Evolutionary conservation across 805 yeast species (phyloP).

Genomic region (Candida sphagnicola): DNA sequence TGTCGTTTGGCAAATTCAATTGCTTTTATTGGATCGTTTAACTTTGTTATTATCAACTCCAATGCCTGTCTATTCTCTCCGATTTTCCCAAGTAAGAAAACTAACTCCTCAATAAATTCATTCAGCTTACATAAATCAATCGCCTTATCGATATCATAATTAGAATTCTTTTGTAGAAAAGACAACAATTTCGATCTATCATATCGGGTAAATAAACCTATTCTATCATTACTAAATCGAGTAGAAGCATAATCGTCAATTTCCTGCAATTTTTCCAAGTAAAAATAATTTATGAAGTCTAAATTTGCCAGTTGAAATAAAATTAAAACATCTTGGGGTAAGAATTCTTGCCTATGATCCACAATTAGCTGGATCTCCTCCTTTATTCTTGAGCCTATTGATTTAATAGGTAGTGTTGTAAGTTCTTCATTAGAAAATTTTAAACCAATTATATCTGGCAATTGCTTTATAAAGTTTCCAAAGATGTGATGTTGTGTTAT

Average conservation of each 20-base stretch:
- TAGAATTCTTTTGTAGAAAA: slow-evolving; percentile 55
- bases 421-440: slow-evolving; percentile 37
- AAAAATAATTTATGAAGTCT: slow-evolving; percentile 56
- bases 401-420: slow-evolving; percentile 35
- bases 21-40: slow-evolving; percentile 77
- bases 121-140: slow-evolving; percentile 57
- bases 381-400: slow-evolving; percentile 34
- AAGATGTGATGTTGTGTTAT: slow-evolving; percentile 63
- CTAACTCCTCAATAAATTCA: slow-evolving; percentile 64
- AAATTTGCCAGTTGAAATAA: slow-evolving; percentile 41
- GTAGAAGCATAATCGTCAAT: slow-evolving; percentile 53
- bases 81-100: slow-evolving; percentile 73
- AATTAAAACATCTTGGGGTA: slow-evolving; percentile 48
- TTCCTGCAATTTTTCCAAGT: slow-evolving; percentile 54
- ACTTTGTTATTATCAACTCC: slow-evolving; percentile 66
- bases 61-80: slow-evolving; percentile 80
- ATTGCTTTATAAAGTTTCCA: slow-evolving; percentile 38
- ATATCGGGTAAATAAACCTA: slow-evolving; percentile 61
- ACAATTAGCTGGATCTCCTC: slow-evolving; percentile 54
- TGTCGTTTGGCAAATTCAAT: slow-evolving; percentile 69
- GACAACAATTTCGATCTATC: slow-evolving; percentile 52
- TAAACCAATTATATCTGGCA: slow-evolving; percentile 51
- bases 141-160: slow-evolving; percentile 68
- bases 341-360: slow-evolving; percentile 60
- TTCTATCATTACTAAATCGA: slow-evolving; percentile 63